Conservation (phyloP, 1,139 yeast species). For the Hansenula sp. region DNA sequence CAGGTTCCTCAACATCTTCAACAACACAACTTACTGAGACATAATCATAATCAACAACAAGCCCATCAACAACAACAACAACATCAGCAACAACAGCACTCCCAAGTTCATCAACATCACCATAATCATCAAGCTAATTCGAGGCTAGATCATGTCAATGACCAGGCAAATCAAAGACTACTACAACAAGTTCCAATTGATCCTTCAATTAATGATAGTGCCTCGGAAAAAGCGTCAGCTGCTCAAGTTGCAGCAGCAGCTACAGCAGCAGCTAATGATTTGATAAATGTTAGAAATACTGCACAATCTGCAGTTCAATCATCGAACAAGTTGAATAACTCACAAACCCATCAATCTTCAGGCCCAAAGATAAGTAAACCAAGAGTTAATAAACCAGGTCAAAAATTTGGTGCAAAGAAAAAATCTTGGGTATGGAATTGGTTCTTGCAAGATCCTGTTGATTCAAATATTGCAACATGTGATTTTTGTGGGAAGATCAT, state of each 20-base stretch:
- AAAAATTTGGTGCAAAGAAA: conserved; percentile 54
- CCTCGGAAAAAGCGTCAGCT: conserved; percentile 13
- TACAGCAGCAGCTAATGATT: conserved; percentile 4
- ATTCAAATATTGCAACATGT: conserved; percentile 51
- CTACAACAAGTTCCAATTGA: conserved; percentile 18
- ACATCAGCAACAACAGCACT: conserved; percentile 2
- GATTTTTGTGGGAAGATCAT: conserved; percentile 50
- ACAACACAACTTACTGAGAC: background rate
- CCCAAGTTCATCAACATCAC: conserved; percentile 1
- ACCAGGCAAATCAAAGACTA: background rate
- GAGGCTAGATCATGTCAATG: background rate
- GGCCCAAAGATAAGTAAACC: conserved; percentile 13
- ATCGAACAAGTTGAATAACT: conserved; percentile 4
- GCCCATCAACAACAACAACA: conserved; percentile 7
- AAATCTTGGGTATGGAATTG: conserved; percentile 63
- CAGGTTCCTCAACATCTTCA: background rate
- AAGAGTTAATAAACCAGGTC: conserved; percentile 42
- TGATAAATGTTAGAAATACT: conserved; percentile 9
- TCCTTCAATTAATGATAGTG: conserved; percentile 22
- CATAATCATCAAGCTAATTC: background rate
- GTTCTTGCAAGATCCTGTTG: conserved; percentile 48
- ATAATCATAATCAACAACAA: conserved; percentile 7
- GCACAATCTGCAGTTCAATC: conserved; percentile 22
- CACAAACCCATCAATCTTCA: background rate
- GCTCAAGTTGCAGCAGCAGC: conserved; percentile 12